Percentiles rank a stretch among this genome's conserved stretches.
Evolutionary conservation across 2,329 filamentous ascomycete species (phyloP).

Genomic region (Didymella pomorum): DNA sequence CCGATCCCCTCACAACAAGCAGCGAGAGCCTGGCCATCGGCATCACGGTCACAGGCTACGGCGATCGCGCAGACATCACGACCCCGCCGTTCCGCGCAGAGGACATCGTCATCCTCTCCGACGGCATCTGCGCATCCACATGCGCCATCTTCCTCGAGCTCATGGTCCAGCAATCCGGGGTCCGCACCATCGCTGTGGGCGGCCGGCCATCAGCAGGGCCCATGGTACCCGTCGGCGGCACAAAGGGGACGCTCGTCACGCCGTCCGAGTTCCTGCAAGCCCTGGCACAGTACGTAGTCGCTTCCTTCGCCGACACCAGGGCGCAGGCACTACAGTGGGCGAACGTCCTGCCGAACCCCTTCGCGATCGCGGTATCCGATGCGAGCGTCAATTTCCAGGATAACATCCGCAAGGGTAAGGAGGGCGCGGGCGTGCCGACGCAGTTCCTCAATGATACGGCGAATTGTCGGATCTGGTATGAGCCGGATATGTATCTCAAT

Average conservation of each 20-base stretch:
- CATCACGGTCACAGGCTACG: constrained; percentile 44
- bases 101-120: constrained; percentile 53
- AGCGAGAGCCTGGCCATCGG: constrained; percentile 39
- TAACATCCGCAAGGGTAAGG: constrained; percentile 46
- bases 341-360: constrained; percentile 32
- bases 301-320: constrained; percentile 26
- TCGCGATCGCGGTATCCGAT: constrained; percentile 32
- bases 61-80: constrained; percentile 36
- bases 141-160: constrained; percentile 58
- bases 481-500: constrained; percentile 61
- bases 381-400: constrained; percentile 52
- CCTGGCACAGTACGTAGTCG: constrained; percentile 30
- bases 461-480: constrained; percentile 69
- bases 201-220: constrained; percentile 52
- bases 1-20: constrained; percentile 45
- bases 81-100: constrained; percentile 48
- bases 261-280: constrained; percentile 34
- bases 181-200: constrained; percentile 55
- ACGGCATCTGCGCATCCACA: constrained; percentile 57
- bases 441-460: constrained; percentile 70
- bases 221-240: constrained; percentile 56
- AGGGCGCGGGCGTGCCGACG: constrained; percentile 53
- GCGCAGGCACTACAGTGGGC: constrained; percentile 32
- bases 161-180: constrained; percentile 55
- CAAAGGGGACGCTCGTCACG: constrained; percentile 53